Conservation (phyloP, 192 early-diverging fungal species). For the Coemansia sp. region DNA sequence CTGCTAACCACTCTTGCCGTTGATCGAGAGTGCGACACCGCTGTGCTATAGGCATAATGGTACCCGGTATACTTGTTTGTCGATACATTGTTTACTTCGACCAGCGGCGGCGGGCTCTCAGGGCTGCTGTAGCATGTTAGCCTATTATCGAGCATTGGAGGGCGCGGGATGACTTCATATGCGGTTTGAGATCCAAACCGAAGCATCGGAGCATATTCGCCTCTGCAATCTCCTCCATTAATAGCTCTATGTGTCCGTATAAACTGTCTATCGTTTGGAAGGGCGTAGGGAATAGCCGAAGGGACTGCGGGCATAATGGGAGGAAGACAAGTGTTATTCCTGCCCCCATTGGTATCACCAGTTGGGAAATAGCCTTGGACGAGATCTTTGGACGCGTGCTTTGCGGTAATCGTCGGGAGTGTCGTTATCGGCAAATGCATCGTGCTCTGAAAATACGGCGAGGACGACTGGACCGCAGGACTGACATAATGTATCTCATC, state of each 20-base stretch:
- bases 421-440: constrained; percentile 40
- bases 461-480: constrained; percentile 28
- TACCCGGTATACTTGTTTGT: neutral
- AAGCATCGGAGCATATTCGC: neutral
- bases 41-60: constrained; percentile 8
- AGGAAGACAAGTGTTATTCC: neutral
- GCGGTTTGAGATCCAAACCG: neutral
- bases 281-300: constrained; percentile 1
- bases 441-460: constrained; percentile 44
- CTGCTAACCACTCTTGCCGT: constrained; percentile 15
- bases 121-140: neutral
- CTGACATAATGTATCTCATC: constrained; percentile 42
- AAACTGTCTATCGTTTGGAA: neutral
- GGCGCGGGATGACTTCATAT: neutral
- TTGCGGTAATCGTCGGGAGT: neutral
- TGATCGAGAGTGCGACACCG: constrained; percentile 29
- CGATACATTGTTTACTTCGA: neutral
- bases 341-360: neutral
- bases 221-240: neutral
- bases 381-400: neutral
- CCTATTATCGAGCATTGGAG: neutral
- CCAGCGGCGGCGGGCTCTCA: neutral
- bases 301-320: constrained; percentile 14
- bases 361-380: neutral
- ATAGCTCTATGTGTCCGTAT: neutral